Evolutionary conservation across 208 protist genomes (phyloP), one percentile per base, ranked within the genome.

Genomic region (Trypanosoma avium): DNA sequence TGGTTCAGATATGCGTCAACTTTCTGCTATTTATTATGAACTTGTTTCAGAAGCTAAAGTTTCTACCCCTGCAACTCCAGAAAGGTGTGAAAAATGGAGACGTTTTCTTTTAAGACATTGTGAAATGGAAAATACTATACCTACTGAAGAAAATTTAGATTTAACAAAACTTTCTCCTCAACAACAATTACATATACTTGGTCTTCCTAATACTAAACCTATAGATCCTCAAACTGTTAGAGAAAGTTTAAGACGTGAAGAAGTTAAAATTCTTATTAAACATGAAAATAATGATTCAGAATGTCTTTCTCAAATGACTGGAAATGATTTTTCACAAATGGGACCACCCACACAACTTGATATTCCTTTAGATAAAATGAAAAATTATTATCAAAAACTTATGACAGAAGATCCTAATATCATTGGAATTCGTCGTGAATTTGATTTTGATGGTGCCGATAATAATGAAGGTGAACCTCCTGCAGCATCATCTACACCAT

Each of bases 31-130:
- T 38, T 96, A 93, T 62, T 96, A 92, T 61, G 84, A 90, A 57
- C 83, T 96, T 33, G 83, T 96, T 1, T 63, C 82, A 3, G 86
- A 93, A 77, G 90, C 90, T 27, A 93, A 93, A 65, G 77, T 76
- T 22, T 92, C 84, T 43, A 53, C 72, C 48, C 85, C 85, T 4
- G 69, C 84, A 3, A 96, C 90, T 7, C 67, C 69, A 42, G 85
- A 93, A 58, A 75, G 90, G 3, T 91, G 86, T 50, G 74, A 80
- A 42, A 86, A 85, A 63, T 96, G 90, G 87, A 73, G 79, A 15
- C 72, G 54, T 17, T 96, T 96, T 63, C 75, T 96, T 47, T 10
- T 68, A 32, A 59, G 77, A 24, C 84, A 96, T 67, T 92, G 85
- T 60, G 75, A 90, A 62, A 59, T 92, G 52, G 75, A 96, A 60